Percentiles rank a stretch among this genome's conserved stretches.
These are phyloP conservation scores for Lagerstroemia fauriei DNA, from an alignment of 441 rosid genomes.

Conservation along the genomic window DNA sequence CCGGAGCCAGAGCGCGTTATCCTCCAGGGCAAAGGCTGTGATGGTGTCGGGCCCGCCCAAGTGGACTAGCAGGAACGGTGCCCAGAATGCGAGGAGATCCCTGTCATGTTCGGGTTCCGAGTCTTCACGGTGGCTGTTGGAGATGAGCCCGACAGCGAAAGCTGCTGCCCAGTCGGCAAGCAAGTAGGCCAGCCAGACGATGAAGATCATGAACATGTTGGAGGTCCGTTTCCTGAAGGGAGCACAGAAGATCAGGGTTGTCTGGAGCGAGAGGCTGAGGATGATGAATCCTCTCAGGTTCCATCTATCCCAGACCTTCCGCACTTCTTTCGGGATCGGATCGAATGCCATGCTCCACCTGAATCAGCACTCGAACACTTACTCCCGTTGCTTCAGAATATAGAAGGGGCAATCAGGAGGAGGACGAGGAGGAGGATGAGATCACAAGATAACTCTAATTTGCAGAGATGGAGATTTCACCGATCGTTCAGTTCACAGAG, in stretches of 20 bases:
- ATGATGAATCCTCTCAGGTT: slow-evolving; percentile 7
- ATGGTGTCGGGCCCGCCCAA: slow-evolving; percentile 20
- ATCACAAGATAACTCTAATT: no score
- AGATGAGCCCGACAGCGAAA: neutral
- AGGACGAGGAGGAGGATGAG: no score
- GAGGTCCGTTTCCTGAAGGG: slow-evolving; percentile 2
- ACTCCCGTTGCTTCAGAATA: no score
- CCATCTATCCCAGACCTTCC: slow-evolving; percentile 1
- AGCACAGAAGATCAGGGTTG: neutral
- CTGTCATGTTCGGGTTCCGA: neutral
- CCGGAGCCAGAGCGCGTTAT: slow-evolving; percentile 1
- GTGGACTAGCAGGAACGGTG: slow-evolving; percentile 14
- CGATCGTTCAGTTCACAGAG: no score
- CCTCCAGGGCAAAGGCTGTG: neutral
- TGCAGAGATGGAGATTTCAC: no score
- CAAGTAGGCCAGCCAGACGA: neutral
- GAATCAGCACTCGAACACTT: neutral
- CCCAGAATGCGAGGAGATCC: slow-evolving; percentile 13
- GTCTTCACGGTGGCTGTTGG: neutral
- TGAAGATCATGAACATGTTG: neutral
- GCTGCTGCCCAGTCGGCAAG: slow-evolving; percentile 7
- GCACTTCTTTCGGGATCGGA: neutral
- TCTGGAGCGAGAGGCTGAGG: slow-evolving; percentile 4
- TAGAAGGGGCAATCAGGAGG: no score
- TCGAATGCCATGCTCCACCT: neutral